phyloP scores from a whole-genome alignment of 2,329 filamentous ascomycete genomes.

The Talaromyces rugulosus region DNA sequence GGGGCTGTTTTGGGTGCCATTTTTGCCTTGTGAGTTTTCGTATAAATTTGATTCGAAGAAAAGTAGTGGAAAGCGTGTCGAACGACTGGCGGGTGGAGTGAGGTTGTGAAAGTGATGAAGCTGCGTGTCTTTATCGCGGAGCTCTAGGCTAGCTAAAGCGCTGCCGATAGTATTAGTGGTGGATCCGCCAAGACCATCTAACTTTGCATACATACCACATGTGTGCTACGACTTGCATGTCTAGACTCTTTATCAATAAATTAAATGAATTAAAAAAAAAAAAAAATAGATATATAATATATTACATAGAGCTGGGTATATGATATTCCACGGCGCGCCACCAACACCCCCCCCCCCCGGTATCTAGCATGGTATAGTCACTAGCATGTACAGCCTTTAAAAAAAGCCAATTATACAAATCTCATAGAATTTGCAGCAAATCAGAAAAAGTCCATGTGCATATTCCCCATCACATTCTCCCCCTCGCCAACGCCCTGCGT shows the following conservation, averaged over 20 bases:
- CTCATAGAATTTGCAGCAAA: background rate
- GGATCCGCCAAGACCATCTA: background rate
- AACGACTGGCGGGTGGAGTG: background rate
- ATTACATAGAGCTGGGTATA: background rate
- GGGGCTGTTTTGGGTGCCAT: conserved; percentile 27
- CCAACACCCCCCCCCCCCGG: background rate
- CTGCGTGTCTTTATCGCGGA: conserved; percentile 13
- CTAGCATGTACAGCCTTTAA: background rate
- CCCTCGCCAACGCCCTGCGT: conserved; percentile 15
- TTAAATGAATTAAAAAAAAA: background rate
- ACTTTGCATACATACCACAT: background rate
- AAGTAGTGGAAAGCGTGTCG: background rate
- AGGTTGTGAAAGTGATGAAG: conserved; percentile 1
- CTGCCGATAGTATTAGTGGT: background rate
- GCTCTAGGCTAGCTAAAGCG: background rate
- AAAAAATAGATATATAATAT: background rate
- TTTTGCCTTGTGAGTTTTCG: background rate
- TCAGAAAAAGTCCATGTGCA: conserved; percentile 8
- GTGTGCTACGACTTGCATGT: background rate
- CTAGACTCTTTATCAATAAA: background rate
- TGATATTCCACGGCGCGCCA: background rate
- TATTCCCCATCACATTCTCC: conserved; percentile 16
- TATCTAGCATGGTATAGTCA: background rate
- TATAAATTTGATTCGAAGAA: background rate
- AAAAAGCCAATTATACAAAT: background rate